Conservation (phyloP, 2,329 filamentous ascomycete genomes). For the Alternaria arborescens region DNA sequence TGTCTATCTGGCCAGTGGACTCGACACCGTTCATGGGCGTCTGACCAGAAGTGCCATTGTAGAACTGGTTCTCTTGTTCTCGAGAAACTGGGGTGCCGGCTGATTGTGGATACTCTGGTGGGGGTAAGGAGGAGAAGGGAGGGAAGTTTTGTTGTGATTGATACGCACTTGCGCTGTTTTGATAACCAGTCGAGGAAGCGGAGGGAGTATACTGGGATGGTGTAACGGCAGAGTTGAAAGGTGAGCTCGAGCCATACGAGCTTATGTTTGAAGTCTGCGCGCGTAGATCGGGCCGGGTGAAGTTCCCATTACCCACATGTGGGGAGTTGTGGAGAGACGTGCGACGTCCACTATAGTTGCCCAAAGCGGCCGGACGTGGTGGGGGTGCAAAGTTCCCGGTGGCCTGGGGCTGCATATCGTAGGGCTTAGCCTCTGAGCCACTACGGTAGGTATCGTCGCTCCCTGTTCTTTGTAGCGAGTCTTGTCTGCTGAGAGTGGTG, state of each 20-base stretch:
- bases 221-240: slow-evolving; percentile 48
- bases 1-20: slow-evolving; percentile 46
- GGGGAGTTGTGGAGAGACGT: slow-evolving; percentile 49
- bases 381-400: slow-evolving; percentile 49
- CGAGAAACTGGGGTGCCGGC: slow-evolving; percentile 48
- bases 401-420: slow-evolving; percentile 46
- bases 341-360: slow-evolving; percentile 41
- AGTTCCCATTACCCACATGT: slow-evolving; percentile 46
- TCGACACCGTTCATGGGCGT: slow-evolving; percentile 51
- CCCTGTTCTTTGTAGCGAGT: slow-evolving; percentile 44
- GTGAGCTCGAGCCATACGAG: slow-evolving; percentile 47
- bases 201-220: slow-evolving; percentile 59
- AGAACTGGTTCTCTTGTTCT: slow-evolving; percentile 47
- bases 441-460: slow-evolving; percentile 50
- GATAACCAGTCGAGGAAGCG: slow-evolving; percentile 53
- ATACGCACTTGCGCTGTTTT: slow-evolving; percentile 56
- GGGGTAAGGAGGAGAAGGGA: slow-evolving; percentile 67
- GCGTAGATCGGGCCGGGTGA: slow-evolving; percentile 47
- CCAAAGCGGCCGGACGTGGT: slow-evolving; percentile 45
- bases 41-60: slow-evolving; percentile 48
- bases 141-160: slow-evolving; percentile 69
- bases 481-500: slow-evolving; percentile 38
- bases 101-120: slow-evolving; percentile 60
- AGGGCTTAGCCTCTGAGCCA: slow-evolving; percentile 44
- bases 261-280: slow-evolving; percentile 48